Base-by-base conservation (phyloP, 345 rosid species). In the Eucalyptus cloeziana region DNA sequence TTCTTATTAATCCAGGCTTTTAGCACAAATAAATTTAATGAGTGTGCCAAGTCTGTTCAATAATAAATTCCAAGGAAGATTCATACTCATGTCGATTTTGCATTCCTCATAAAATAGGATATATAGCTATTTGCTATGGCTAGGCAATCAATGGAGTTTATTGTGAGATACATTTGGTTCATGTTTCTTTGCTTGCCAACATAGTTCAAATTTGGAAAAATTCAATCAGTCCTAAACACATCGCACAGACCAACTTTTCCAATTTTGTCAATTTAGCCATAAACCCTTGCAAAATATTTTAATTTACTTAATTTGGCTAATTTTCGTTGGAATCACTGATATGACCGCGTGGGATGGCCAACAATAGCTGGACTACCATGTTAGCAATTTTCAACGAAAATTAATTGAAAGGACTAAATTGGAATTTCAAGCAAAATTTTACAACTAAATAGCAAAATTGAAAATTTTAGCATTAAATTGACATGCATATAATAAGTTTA, bases 291-390 rank as follows among this genome's bases (percentile, higher is more conserved):
- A 2, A 33, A 8, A 17, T 31, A 16, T 33, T 33, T 17, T 40
- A 31, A 33, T 69, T 69, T 17, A 16, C 12, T 31, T 19, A 17
- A 7, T 67, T 16, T 7, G 10, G 25, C 10, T 52, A 52, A 52
- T 52, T 31, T 31, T 69, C 1, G 0, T 8, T 16, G 13, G 43
- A 69, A 69, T 31, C 3, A 1, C 1, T 69, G 2, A 31, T 5
- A 3, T 31, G 13, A 10, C 22, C 0, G 2, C 0, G 7, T 67
- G 33, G 22, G 22, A 31, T 1, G 4, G 3, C 21, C 0, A 19
- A 1, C 17, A 2, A 62, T 62, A 14, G n/a, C 4, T 62, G 2
- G n/a, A 30, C 3, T 62, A 14, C 16, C 8, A 27, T 7, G 16
- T 30, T 2, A 30, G 3, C 33, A 5, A 30, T 13, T 62, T 62